Percentiles rank a stretch among this genome's conserved stretches.
phyloP scores from a whole-genome alignment of 78 protist species.

The slime mould (Dictyostelium discoideum) region DNA sequence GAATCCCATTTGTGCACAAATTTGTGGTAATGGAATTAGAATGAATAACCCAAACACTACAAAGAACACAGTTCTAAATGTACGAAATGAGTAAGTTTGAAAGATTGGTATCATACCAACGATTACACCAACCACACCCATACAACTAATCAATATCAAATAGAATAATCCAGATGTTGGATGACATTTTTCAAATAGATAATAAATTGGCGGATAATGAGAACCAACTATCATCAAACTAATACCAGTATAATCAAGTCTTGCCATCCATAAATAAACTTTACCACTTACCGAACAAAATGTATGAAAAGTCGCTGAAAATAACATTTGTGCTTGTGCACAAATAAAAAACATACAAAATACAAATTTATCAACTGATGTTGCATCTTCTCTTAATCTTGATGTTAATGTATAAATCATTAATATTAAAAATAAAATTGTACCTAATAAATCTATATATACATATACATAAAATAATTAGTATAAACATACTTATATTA shows the following conservation, averaged over 20 bases:
- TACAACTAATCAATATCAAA: constrained; percentile 18
- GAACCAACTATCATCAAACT: constrained; percentile 56
- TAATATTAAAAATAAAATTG: constrained; percentile 30
- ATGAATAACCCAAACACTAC: constrained; percentile 43
- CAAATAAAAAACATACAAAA: constrained; percentile 46
- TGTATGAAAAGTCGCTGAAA: constrained; percentile 46
- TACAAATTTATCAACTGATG: constrained; percentile 45
- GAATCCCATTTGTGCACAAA: constrained; percentile 7
- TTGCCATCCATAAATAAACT: constrained; percentile 38
- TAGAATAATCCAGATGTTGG: not conserved
- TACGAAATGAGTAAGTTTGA: constrained; percentile 39
- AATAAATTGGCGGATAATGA: constrained; percentile 37
- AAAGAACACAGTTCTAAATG: constrained; percentile 45
- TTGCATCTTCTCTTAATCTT: constrained; percentile 8
- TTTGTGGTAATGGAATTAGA: constrained; percentile 50
- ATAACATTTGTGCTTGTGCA: constrained; percentile 57
- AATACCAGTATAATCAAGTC: constrained; percentile 56
- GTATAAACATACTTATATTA: not conserved
- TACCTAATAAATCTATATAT: constrained; percentile 42
- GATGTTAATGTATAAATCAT: constrained; percentile 31
- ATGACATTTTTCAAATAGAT: constrained; percentile 28
- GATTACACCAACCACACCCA: constrained; percentile 43
- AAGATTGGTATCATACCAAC: constrained; percentile 59
- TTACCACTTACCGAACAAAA: constrained; percentile 32
- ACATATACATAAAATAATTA: not conserved